These are phyloP conservation scores for Hypomyces rosellus DNA, from an alignment of 2,329 filamentous ascomycete genomes.

Conservation along the genomic window DNA sequence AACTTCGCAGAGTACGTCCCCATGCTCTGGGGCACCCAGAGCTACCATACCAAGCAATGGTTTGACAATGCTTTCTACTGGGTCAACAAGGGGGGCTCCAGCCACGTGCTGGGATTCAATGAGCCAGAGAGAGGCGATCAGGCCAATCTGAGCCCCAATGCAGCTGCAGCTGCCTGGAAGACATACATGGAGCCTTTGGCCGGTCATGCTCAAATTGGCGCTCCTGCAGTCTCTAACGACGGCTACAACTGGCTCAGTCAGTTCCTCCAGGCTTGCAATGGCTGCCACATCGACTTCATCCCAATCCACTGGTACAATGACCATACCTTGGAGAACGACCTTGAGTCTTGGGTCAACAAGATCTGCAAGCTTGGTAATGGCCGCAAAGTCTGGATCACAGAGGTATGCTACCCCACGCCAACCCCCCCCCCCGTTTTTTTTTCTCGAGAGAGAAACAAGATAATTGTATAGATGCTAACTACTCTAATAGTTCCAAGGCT, in stretches of 20 bases:
- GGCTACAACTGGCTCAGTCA: constrained; percentile 35
- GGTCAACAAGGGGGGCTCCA: constrained; percentile 13
- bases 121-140: constrained; percentile 18
- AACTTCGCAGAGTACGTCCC: constrained; percentile 17
- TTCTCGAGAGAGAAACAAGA: no score
- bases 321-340: constrained; percentile 29
- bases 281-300: constrained; percentile 39
- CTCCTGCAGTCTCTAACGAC: constrained; percentile 43
- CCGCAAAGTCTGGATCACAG: constrained; percentile 40
- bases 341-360: constrained; percentile 36
- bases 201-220: constrained; percentile 36
- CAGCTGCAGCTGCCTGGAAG: constrained; percentile 33
- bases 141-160: constrained; percentile 21
- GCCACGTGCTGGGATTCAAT: constrained; percentile 19
- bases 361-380: constrained; percentile 30
- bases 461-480: no score
- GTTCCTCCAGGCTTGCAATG: constrained; percentile 36
- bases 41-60: constrained; percentile 15
- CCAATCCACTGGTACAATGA: constrained; percentile 42
- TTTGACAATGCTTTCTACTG: constrained; percentile 10
- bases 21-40: constrained; percentile 19
- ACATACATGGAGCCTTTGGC: constrained; percentile 39
- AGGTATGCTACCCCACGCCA: constrained; percentile 18
- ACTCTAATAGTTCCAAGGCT: constrained; percentile 16
- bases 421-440: no score